Conservation (phyloP, 2,329 filamentous ascomycete species). For the Microcyclosporella mali region DNA sequence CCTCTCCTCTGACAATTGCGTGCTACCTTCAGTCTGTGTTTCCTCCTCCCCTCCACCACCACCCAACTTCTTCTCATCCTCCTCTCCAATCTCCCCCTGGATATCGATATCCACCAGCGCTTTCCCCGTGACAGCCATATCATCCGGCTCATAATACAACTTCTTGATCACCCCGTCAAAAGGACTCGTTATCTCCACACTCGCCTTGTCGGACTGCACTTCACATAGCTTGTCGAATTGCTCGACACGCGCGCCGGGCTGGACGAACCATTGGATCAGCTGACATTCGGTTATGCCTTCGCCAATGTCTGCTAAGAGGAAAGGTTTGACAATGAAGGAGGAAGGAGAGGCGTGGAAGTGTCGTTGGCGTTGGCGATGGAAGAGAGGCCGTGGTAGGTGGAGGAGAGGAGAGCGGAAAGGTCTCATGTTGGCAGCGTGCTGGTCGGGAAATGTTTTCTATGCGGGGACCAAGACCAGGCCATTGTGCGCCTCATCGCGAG, state of each 20-base stretch:
- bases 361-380: conserved; percentile 25
- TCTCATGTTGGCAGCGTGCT: too few species aligned
- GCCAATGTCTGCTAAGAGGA: conserved; percentile 77
- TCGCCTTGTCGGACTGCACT: conserved; percentile 94
- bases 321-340: conserved; percentile 61
- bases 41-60: conserved; percentile 26
- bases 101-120: conserved; percentile 94
- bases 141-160: conserved; percentile 88
- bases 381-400: conserved; percentile 14
- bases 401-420: too few species aligned
- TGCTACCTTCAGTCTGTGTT: conserved; percentile 8
- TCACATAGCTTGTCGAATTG: conserved; percentile 98
- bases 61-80: conserved; percentile 45
- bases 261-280: conserved; percentile 98
- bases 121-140: conserved; percentile 91
- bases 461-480: too few species aligned
- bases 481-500: too few species aligned
- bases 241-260: conserved; percentile 89
- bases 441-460: too few species aligned
- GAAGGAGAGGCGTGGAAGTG: conserved; percentile 26
- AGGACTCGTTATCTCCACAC: conserved; percentile 76
- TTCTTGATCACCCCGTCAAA: conserved; percentile 96
- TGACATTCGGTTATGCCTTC: conserved; percentile 98
- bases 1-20: too few species aligned
- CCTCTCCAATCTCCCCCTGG: conserved; percentile 64